phyloP scores from a whole-genome alignment of 148 eudicot genomes.

The Oxyria digyna region DNA sequence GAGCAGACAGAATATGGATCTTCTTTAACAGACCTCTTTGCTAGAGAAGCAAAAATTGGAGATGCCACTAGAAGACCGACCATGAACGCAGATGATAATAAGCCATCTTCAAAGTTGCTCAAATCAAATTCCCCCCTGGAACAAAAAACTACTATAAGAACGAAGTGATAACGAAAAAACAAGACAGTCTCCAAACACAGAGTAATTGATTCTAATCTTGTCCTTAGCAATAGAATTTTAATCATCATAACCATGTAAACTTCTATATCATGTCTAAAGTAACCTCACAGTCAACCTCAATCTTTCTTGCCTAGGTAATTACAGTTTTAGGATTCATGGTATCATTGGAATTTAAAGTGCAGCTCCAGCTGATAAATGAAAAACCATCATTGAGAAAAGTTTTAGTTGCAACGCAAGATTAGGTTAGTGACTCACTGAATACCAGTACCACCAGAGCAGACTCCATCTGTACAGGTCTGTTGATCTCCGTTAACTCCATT shows the following conservation, averaged over 20 bases:
- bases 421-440: conserved; percentile 22
- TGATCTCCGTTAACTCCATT: conserved; percentile 32
- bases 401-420: neutral
- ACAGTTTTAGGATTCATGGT: neutral
- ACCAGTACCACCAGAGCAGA: conserved; percentile 26
- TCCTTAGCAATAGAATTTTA: neutral
- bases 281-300: neutral
- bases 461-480: conserved; percentile 24
- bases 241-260: neutral
- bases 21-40: conserved; percentile 67
- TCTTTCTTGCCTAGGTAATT: no score
- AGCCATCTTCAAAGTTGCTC: conserved; percentile 86
- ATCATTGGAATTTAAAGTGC: neutral
- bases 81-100: conserved; percentile 95
- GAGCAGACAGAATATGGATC: neutral
- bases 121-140: conserved; percentile 71
- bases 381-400: neutral
- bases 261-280: no score
- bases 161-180: no score
- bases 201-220: neutral
- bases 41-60: conserved; percentile 76
- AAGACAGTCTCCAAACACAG: neutral
- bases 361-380: neutral
- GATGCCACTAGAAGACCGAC: conserved; percentile 89
- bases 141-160: neutral